Evolutionary conservation across 768 basidiomycete genomes (phyloP), one percentile per base, ranked within the genome.

Genomic region (Russula olivacea): DNA sequence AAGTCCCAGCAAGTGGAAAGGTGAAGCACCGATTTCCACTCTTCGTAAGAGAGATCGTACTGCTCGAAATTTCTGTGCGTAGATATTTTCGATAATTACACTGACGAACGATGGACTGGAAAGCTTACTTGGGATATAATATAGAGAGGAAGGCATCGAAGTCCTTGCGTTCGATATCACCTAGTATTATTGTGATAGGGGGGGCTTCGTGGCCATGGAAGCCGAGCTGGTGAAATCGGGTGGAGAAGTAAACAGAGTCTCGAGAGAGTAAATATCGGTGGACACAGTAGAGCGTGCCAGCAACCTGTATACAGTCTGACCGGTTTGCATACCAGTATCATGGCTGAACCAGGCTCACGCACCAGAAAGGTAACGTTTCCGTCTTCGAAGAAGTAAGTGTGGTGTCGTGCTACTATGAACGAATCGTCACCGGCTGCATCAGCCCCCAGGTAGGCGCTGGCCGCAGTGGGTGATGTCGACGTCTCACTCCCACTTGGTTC

Each of bases 1-100:
- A 61, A 72, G 57, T 58, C 72, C 74, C 32, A 59, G 36, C 40
- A 5, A 6, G 40, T 41, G 40, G 40, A 41, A 6, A 41, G 40
- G 17, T 41, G 40, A 8, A 41, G 40, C 17, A 19, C 40, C 17
- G 40, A 41, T 7, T 41, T 41, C 40, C 40, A 41, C 17, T 41
- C 5, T 6, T 41, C 17, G 11, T 41, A 41, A 5, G 40, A 41
- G 17, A 19, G 17, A 7, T 19, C 15, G 40, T 5, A 6, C 17
- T 41, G 15, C 40, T 41, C 40, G 7, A 41, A 41, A 41, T 41
- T 41, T 41, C 40, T 41, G 17, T 9, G 34, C 34, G 17, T 15
- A 41, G 40, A 19, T 19, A 4, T 19, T n/a, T n/a, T n/a, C n/a
- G n/a, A 17, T 19, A 28, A 30, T 15, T 0, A 41, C 17, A 41